Evolutionary conservation across 441 rosid species (phyloP), one percentile per base, ranked within the genome.

Genomic region (Codiaeum variegatum): DNA sequence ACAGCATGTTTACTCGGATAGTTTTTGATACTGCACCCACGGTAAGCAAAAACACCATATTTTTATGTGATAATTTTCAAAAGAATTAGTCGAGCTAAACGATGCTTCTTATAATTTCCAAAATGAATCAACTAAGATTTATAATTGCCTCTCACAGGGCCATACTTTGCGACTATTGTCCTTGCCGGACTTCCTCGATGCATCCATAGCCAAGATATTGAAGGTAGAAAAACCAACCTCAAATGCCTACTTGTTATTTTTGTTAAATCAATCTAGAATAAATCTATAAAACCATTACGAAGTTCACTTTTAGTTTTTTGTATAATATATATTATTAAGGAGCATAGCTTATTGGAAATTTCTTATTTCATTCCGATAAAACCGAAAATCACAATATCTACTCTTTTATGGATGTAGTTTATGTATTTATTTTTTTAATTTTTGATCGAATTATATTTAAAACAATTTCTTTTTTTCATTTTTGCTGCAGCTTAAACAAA

Each of bases 11-110:
- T 75, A 92, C 98, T 46, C 88, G 97, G 75, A 92, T 94, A 26
- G 89, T 94, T 66, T 94, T 92, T 78, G 98, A 92, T 79, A 94
- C 98, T 67, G 98, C 97, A 78, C 98, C 98, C 31, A 94, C 97
- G 75, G 98, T 94, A 80, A 90, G 96, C 28, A 71, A 49, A 73
- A 73, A 46, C 16, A 19, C 58, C 42, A 32, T 32, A 8, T 7
- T 31, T 59, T 64, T 54, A 58, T 63, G 42, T 77, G 44, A 31
- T 38, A 31, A 28, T 51, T 38, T 67, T 71, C 72, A 28, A 38
- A 64, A 70, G n/a, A n/a, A n/a, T n/a, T n/a, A n/a, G n/a, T n/a
- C n/a, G n/a, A n/a, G n/a, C n/a, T n/a, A n/a, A n/a, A n/a, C n/a
- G n/a, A n/a, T n/a, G n/a, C n/a, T n/a, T n/a, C n/a, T n/a, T n/a